phyloP scores from a whole-genome alignment of 192 early-diverging fungal genomes.

The Backusella psychrophila region DNA sequence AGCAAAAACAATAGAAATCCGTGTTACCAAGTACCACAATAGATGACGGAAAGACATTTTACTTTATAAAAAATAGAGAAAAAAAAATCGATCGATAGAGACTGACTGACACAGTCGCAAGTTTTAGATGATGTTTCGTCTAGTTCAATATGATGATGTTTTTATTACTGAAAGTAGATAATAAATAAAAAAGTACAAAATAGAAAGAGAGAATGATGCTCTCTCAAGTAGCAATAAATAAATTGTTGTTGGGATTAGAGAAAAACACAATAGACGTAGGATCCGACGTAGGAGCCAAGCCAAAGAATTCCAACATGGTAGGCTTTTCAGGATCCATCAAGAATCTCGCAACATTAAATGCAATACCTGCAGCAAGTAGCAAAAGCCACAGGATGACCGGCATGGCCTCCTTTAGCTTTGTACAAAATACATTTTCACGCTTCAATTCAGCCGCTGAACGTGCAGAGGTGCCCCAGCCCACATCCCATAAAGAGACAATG shows the following conservation, averaged over 20 bases:
- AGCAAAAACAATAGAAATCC: too few species aligned
- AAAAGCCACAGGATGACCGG: slow-evolving; percentile 26
- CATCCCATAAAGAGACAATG: slow-evolving; percentile 53
- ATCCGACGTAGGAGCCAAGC: not conserved
- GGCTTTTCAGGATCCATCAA: slow-evolving; percentile 14
- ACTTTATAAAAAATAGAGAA: not conserved
- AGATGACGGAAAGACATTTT: too few species aligned
- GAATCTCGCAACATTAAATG: slow-evolving; percentile 22
- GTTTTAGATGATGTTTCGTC: too few species aligned
- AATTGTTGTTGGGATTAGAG: slow-evolving; percentile 1
- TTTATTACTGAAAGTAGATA: not conserved
- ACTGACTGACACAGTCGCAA: too few species aligned
- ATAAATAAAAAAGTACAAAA: not conserved
- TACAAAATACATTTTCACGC: slow-evolving; percentile 14
- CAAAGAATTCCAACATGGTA: slow-evolving; percentile 4
- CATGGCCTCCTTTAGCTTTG: slow-evolving; percentile 26
- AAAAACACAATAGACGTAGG: slow-evolving; percentile 11
- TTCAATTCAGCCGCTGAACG: slow-evolving; percentile 31
- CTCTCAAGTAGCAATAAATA: not conserved
- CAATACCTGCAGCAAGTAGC: slow-evolving; percentile 18
- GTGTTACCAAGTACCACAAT: too few species aligned
- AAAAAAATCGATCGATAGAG: not conserved
- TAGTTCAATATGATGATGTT: not conserved
- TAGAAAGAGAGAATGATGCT: not conserved
- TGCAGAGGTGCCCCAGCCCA: slow-evolving; percentile 56